These are phyloP conservation scores for Cornus kousa DNA, from an alignment of 148 eudicot species.

Conservation along the genomic window DNA sequence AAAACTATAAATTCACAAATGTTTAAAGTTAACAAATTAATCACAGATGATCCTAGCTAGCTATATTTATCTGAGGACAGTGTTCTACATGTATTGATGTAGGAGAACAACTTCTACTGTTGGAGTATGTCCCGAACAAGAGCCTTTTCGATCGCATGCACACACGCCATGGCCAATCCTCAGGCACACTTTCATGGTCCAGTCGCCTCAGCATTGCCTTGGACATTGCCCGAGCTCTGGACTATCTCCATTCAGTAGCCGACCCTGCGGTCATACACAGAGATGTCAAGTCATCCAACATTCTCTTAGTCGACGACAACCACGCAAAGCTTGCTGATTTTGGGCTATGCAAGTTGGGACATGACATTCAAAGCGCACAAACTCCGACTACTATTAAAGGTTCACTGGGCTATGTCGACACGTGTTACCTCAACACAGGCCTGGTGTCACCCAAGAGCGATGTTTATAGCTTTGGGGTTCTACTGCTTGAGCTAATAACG, in stretches of 20 bases:
- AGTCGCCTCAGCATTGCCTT: slow-evolving; percentile 43
- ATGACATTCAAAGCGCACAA: slow-evolving; percentile 23
- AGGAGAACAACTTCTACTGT: slow-evolving; percentile 50
- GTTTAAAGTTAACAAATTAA: too few species aligned
- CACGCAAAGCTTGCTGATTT: slow-evolving; percentile 56
- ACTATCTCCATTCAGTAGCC: slow-evolving; percentile 50
- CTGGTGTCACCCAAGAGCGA: slow-evolving; percentile 43
- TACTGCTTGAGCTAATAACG: slow-evolving; percentile 45
- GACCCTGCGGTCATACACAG: slow-evolving; percentile 50
- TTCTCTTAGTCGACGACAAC: slow-evolving; percentile 34
- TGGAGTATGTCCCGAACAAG: slow-evolving; percentile 49
- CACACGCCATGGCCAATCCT: slow-evolving; percentile 30
- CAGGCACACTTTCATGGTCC: slow-evolving; percentile 36
- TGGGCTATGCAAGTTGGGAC: slow-evolving; percentile 53
- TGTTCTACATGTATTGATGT: neutral
- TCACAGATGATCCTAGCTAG: too few species aligned
- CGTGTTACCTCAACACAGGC: slow-evolving; percentile 39
- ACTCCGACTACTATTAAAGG: slow-evolving; percentile 46
- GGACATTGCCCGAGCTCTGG: slow-evolving; percentile 45
- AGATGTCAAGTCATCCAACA: slow-evolving; percentile 51
- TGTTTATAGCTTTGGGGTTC: slow-evolving; percentile 49
- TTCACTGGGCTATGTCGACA: slow-evolving; percentile 48
- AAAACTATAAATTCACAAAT: too few species aligned
- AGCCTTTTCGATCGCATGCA: slow-evolving; percentile 47
- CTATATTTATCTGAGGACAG: neutral